These are phyloP conservation scores for Capronia coronata DNA, from an alignment of 2,329 filamentous ascomycete species.

Conservation along the genomic window DNA sequence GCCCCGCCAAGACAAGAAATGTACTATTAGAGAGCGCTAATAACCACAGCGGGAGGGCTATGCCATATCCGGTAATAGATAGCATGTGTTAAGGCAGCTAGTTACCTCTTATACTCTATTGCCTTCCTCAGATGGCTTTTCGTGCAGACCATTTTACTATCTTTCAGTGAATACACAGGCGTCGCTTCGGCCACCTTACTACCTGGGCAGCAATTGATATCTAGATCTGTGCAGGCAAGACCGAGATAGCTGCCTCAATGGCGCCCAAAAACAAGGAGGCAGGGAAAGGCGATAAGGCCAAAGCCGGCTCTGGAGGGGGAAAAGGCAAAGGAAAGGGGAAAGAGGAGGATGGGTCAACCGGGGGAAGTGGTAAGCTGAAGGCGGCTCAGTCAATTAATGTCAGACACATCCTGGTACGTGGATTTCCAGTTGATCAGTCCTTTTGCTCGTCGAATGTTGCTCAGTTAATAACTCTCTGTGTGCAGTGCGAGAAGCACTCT, in stretches of 20 bases:
- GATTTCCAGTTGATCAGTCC: neutral
- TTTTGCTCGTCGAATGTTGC: neutral
- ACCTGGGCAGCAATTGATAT: neutral
- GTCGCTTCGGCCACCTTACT: neutral
- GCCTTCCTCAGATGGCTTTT: too few relatives aligned
- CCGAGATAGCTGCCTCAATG: constrained; percentile 29
- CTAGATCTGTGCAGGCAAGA: neutral
- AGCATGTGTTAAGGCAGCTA: too few relatives aligned
- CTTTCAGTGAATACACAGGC: too few relatives aligned
- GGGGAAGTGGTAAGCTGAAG: constrained; percentile 42
- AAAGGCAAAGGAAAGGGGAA: constrained; percentile 39
- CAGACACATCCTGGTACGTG: constrained; percentile 54
- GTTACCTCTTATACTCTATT: too few relatives aligned
- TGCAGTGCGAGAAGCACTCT: constrained; percentile 54
- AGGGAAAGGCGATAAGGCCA: constrained; percentile 30
- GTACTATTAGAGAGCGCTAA: neutral
- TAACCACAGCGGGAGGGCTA: neutral
- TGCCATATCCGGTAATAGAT: neutral
- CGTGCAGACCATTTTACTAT: neutral
- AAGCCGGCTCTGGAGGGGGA: constrained; percentile 24
- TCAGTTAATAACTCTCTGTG: neutral
- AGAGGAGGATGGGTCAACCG: constrained; percentile 31
- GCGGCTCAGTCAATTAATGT: constrained; percentile 59
- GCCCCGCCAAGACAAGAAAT: neutral
- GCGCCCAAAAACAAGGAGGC: constrained; percentile 38